Percentiles rank a stretch among this genome's conserved stretches.
phyloP scores from a whole-genome alignment of 352 stramenopile species.

The Globisporangium splendens region DNA sequence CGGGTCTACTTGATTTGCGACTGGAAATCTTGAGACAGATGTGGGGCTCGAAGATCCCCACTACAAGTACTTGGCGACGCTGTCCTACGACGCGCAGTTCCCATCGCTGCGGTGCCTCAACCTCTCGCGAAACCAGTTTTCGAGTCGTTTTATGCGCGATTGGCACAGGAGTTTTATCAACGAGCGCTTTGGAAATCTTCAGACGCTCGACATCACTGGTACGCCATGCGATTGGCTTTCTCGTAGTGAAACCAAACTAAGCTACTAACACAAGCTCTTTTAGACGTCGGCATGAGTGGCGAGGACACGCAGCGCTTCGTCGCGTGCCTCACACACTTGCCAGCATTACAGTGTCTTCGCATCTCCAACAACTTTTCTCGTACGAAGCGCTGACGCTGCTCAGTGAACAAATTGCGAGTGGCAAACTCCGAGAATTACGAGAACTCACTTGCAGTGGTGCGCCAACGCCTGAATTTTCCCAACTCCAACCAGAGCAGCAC shows the following conservation, averaged over 20 bases:
- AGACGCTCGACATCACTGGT: slow-evolving; percentile 45
- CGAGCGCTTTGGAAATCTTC: slow-evolving; percentile 33
- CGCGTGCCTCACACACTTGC: slow-evolving; percentile 27
- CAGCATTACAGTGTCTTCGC: slow-evolving; percentile 24
- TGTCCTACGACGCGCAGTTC: slow-evolving; percentile 51
- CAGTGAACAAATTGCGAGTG: slow-evolving; percentile 18
- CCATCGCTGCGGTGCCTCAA: slow-evolving; percentile 25
- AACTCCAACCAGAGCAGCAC: neutral
- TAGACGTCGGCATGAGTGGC: slow-evolving; percentile 40
- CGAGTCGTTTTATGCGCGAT: slow-evolving; percentile 60
- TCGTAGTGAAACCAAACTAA: neutral
- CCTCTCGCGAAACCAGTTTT: slow-evolving; percentile 43
- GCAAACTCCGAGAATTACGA: slow-evolving; percentile 16
- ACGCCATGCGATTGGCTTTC: neutral
- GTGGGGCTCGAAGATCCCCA: slow-evolving; percentile 38
- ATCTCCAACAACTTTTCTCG: slow-evolving; percentile 48
- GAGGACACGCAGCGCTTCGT: slow-evolving; percentile 62
- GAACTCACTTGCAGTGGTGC: slow-evolving; percentile 40
- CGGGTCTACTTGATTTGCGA: too few species aligned
- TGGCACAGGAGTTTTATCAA: slow-evolving; percentile 45
- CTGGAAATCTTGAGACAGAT: slow-evolving; percentile 24
- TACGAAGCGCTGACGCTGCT: slow-evolving; percentile 29
- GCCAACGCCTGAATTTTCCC: slow-evolving; percentile 2
- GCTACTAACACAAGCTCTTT: neutral
- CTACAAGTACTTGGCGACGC: slow-evolving; percentile 35